A percentile compares a stretch with the other conserved stretches of the same genome.
These are phyloP conservation scores for Phycomyces nitens DNA, from an alignment of 192 early-diverging fungal genomes.

Conservation along the genomic window DNA sequence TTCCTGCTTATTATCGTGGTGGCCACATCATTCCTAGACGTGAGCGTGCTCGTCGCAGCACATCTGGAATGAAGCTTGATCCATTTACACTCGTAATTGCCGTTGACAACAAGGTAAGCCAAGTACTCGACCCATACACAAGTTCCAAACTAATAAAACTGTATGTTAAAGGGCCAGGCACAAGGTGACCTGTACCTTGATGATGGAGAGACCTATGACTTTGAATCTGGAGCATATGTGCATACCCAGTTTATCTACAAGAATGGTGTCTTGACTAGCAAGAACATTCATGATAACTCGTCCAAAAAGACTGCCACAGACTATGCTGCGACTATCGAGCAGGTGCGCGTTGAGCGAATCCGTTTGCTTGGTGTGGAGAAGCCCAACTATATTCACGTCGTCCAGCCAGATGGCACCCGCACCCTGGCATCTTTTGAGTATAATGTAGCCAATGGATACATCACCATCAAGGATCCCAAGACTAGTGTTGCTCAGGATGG, in stretches of 20 bases:
- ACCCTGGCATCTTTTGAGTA: slow-evolving; percentile 2
- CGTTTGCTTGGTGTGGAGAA: slow-evolving; percentile 32
- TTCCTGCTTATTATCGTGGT: slow-evolving; percentile 86
- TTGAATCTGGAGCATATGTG: slow-evolving; percentile 67
- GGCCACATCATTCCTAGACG: slow-evolving; percentile 86
- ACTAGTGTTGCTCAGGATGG: slow-evolving; percentile 15
- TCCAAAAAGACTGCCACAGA: background rate
- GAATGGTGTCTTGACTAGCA: slow-evolving; percentile 36
- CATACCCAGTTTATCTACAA: slow-evolving; percentile 49
- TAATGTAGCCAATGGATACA: background rate
- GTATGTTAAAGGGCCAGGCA: slow-evolving; percentile 51
- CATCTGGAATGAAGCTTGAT: slow-evolving; percentile 75
- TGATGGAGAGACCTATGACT: slow-evolving; percentile 82
- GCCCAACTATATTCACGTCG: background rate
- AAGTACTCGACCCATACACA: background rate
- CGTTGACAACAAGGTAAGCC: slow-evolving; percentile 54
- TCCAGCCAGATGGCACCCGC: background rate
- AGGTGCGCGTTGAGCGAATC: slow-evolving; percentile 43
- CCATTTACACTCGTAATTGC: slow-evolving; percentile 90
- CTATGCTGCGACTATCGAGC: slow-evolving; percentile 27
- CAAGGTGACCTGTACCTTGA: slow-evolving; percentile 83
- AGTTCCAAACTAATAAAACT: background rate
- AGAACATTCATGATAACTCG: slow-evolving; percentile 16
- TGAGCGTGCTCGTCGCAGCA: slow-evolving; percentile 81
- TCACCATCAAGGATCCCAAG: slow-evolving; percentile 17